A percentile compares a stretch with the other conserved stretches of the same genome.
phyloP scores from a whole-genome alignment of 495 filamentous ascomycete genomes.

The Neurospora sp. region DNA sequence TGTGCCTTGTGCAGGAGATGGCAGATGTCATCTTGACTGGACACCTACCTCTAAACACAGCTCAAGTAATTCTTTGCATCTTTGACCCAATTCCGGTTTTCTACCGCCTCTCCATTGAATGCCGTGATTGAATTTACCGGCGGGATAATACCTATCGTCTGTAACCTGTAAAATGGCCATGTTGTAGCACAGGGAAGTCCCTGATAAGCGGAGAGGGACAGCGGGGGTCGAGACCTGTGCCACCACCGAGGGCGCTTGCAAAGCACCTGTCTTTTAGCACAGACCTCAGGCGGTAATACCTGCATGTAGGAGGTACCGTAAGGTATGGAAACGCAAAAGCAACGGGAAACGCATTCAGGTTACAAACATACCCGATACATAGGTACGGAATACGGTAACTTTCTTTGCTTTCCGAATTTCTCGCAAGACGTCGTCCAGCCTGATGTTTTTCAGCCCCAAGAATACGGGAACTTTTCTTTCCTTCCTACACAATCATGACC shows the following conservation, averaged over 20 bases:
- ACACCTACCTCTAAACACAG: neutral
- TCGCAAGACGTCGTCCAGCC: neutral
- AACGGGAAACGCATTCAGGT: neutral
- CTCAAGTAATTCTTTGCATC: neutral
- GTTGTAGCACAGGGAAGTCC: neutral
- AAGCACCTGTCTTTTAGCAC: neutral
- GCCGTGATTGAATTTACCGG: neutral
- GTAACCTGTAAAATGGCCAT: neutral
- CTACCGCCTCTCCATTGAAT: neutral
- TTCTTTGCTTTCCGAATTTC: slow-evolving; percentile 2
- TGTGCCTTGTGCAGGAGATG: neutral
- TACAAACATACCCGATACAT: neutral
- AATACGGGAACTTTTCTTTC: neutral
- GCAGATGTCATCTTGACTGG: neutral
- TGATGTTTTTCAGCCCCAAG: neutral
- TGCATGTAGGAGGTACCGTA: neutral
- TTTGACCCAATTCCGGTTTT: neutral
- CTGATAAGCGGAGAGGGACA: neutral
- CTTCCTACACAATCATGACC: slow-evolving; percentile 1
- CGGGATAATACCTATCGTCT: neutral
- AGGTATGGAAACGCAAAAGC: neutral
- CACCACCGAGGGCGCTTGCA: neutral
- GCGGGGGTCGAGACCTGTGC: neutral
- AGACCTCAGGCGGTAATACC: neutral
- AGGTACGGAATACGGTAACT: slow-evolving; percentile 1